Base-by-base conservation (phyloP, 495 filamentous ascomycete species). In the Neurospora africana region DNA sequence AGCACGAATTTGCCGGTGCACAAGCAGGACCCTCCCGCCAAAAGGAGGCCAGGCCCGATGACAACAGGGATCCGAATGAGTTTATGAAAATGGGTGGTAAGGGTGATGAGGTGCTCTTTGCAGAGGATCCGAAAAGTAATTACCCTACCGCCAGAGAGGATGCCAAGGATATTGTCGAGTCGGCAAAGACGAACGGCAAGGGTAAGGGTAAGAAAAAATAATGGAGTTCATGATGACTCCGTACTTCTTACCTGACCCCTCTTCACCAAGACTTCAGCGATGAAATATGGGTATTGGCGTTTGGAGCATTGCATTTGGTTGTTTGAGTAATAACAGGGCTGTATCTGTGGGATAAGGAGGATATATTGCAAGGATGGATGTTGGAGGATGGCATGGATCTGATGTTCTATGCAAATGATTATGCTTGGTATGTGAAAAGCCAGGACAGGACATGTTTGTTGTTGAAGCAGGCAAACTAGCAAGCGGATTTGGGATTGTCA, bases 51-150 rank as follows among this genome's bases (percentile, higher is more conserved):
- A 84, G 86, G 4, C 93, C 93, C 0, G 88, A 87, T 13, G 85
- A 87, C 13, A 82, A 88, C 44, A 86, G 93, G 38, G 86, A 85
- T 53, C 87, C 93, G 1, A 84, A 86, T 15, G 92, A 95, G 73
- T 98, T 97, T 72, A 87, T 91, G 76, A 87, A 90, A 68, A 82
- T 95, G 79, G 94, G 94, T 40, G 91, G 92, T 4, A 92, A 91
- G 77, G 94, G 93, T 3, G 94, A 98, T 79, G 87, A 92, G 74
- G 80, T 86, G 35, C 81, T 98, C 21, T 97, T 89, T 77, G 89
- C 85, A 9, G 84, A 93, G 41, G 89, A 91, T 58, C 80, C 79
- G 13, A 82, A 76, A 7, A 91, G 86, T 74, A 78, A 81, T 40
- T 86, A 84, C 53, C 53, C 53, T 19, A 61, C 13, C 53, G 53